These are phyloP conservation scores for Arthroderma uncinatum DNA, from an alignment of 2,329 filamentous ascomycete genomes.

Conservation along the genomic window DNA sequence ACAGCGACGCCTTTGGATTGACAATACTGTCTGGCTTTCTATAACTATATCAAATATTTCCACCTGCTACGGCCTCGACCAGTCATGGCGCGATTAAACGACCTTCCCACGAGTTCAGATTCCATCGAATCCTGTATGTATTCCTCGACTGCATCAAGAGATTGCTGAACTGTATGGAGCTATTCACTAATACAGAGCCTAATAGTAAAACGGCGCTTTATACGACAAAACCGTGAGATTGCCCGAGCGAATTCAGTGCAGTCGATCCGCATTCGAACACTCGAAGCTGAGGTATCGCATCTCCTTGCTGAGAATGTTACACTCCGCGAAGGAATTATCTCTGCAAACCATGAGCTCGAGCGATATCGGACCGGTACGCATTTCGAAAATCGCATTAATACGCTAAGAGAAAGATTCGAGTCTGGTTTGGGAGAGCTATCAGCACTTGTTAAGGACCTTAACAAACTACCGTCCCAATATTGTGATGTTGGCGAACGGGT, in stretches of 20 bases:
- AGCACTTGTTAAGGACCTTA: slow-evolving; percentile 45
- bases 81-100: slow-evolving; percentile 41
- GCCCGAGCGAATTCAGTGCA: slow-evolving; percentile 54
- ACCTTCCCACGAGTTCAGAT: slow-evolving; percentile 34
- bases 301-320: slow-evolving; percentile 50
- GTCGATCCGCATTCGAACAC: slow-evolving; percentile 51
- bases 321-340: slow-evolving; percentile 48
- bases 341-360: slow-evolving; percentile 45
- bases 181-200: neutral
- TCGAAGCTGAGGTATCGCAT: slow-evolving; percentile 51
- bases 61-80: neutral
- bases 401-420: slow-evolving; percentile 45
- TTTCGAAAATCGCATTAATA: slow-evolving; percentile 39
- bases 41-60: neutral
- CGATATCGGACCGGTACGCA: slow-evolving; percentile 35
- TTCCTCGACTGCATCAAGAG: neutral
- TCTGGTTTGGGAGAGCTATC: slow-evolving; percentile 47
- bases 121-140: slow-evolving; percentile 40
- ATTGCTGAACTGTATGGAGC: neutral
- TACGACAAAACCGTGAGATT: slow-evolving; percentile 56
- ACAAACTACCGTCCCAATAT: slow-evolving; percentile 28
- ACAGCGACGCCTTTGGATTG: neutral
- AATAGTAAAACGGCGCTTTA: slow-evolving; percentile 52
- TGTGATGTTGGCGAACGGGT: neutral
- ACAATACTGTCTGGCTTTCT: neutral